phyloP scores from a whole-genome alignment of 2,329 filamentous ascomycete genomes.

The Hypoxylon sp. region DNA sequence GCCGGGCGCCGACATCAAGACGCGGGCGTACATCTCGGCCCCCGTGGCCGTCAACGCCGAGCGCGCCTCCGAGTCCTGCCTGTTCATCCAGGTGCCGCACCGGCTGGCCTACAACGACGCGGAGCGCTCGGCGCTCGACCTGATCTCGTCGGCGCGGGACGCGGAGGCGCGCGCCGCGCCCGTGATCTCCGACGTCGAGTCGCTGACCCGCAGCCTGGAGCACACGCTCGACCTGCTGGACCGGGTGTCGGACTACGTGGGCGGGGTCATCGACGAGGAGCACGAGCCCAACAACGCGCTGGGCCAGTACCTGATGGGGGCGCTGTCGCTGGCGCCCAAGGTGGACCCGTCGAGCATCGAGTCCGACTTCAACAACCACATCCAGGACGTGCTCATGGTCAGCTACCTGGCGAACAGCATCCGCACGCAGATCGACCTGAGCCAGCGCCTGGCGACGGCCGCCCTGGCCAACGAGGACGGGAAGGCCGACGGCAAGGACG shows the following conservation, averaged over 20 bases:
- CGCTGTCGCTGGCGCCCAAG: constrained; percentile 93
- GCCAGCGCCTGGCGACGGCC: constrained; percentile 91
- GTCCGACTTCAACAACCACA: constrained; percentile 99
- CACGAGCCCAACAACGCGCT: constrained; percentile 89
- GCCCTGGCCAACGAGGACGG: constrained; percentile 66
- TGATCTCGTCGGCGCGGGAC: constrained; percentile 87
- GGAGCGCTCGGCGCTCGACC: constrained; percentile 78
- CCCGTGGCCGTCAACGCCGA: constrained; percentile 96
- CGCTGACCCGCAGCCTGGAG: constrained; percentile 86
- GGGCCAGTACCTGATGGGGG: constrained; percentile 95
- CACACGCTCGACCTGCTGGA: constrained; percentile 92
- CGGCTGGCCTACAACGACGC: constrained; percentile 87
- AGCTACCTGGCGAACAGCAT: constrained; percentile 99
- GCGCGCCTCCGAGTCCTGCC: constrained; percentile 93
- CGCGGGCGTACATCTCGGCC: constrained; percentile 93
- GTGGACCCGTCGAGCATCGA: constrained; percentile 92
- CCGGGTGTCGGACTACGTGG: constrained; percentile 91
- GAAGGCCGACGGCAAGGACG: constrained; percentile 61
- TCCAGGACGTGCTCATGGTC: constrained; percentile 98
- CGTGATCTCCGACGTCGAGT: constrained; percentile 90
- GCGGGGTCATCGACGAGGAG: constrained; percentile 94
- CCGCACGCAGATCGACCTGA: constrained; percentile 98
- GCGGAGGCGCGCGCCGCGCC: constrained; percentile 79
- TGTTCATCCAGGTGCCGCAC: constrained; percentile 97
- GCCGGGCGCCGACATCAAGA: constrained; percentile 89